Base-by-base conservation (phyloP, 495 filamentous ascomycete genomes). In the Neurospora terricola region DNA sequence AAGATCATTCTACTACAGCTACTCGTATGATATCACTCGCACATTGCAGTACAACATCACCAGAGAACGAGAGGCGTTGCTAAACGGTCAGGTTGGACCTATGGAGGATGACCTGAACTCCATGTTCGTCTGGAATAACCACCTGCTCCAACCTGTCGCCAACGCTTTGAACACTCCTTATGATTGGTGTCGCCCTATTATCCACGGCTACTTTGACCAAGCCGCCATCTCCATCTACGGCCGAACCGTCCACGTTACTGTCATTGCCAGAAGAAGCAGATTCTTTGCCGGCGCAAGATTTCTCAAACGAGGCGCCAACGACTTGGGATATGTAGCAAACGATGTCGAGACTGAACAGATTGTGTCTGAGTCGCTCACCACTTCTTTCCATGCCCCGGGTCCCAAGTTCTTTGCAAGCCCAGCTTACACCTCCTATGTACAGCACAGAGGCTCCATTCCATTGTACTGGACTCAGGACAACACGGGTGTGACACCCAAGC, bases 271-370 rank as follows among this genome's bases (percentile, higher is more conserved):
- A 70, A 89, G 96, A 10, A 98, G 96, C 39, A 88, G 96, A 14
- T 93, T 91, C 81, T 99, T 98, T 82, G 96, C 96, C 1, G 96
- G 96, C 54, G 96, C 96, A 34, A 87, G 96, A 4, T 99, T 98
- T 75, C 82, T 99, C 70, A 99, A 99, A 82, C 89, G 96, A 72
- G 96, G 96, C 54, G 91, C 94, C 54, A 99, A 99, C 77, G 96
- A 99, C 81, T 77, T 97, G 72, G 96, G 96, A 27, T 97, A 97
- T 81, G 96, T 99, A 70, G 96, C 96, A 43, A 99, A 99, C 78
- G 96, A 99, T 81, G 96, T 99, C n/a, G 96, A 99, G 82, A 98
- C 96, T 6, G 96, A 99, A 82, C 96, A 99, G 80, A 98, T 99
- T 75, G 94, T 98, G 11, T 94, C 94, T 14, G 96, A 99, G 79